phyloP scores from a whole-genome alignment of 2,329 filamentous ascomycete genomes.

The Fusarium dlaminii region DNA sequence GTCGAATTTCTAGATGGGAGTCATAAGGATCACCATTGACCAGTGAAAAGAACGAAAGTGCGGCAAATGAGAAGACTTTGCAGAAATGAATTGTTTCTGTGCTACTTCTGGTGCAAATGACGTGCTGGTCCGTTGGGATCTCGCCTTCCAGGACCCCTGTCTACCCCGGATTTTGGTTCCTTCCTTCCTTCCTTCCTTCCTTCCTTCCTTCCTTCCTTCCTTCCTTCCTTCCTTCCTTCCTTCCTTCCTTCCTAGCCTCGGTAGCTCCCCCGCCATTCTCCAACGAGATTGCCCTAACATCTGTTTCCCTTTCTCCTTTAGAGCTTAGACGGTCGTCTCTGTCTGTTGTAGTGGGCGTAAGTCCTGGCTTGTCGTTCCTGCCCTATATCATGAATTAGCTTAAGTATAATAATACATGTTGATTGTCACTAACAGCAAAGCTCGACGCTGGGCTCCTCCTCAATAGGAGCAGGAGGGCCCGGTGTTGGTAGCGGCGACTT shows the following conservation, averaged over 20 bases:
- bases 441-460: neutral
- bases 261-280: neutral
- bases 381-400: neutral
- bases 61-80: slow-evolving; percentile 6
- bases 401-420: neutral
- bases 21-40: neutral
- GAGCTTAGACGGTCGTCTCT: neutral
- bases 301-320: neutral
- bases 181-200: too few relatives aligned
- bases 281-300: neutral
- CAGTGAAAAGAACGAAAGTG: neutral
- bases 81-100: slow-evolving; percentile 1
- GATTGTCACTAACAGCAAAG: neutral
- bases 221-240: too few relatives aligned
- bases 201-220: too few relatives aligned
- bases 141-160: slow-evolving; percentile 24
- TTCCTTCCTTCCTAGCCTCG: slow-evolving; percentile 1
- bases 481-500: too few relatives aligned
- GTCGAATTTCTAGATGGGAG: neutral
- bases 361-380: neutral
- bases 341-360: neutral
- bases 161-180: slow-evolving; percentile 27
- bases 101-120: slow-evolving; percentile 10
- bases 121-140: slow-evolving; percentile 34
- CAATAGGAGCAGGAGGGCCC: neutral